Percentiles rank a stretch among this genome's conserved stretches.
These are phyloP conservation scores for Thermothelomyces thermophilus DNA, from an alignment of 2,329 filamentous ascomycete species.

Conservation along the genomic window DNA sequence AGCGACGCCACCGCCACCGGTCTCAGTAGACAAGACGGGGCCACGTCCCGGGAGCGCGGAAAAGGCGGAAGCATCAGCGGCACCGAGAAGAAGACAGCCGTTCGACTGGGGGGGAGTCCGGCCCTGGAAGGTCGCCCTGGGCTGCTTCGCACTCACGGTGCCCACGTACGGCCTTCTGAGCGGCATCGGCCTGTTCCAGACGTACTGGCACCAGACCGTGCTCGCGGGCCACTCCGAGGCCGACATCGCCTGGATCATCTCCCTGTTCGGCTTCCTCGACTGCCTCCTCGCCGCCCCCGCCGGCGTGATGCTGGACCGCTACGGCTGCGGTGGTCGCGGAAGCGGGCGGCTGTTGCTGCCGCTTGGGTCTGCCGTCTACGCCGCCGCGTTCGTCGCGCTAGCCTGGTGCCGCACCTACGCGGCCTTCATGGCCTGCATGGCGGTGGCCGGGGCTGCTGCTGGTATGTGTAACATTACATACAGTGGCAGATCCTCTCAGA, in stretches of 20 bases:
- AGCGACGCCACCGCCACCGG: neutral
- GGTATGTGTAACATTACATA: slow-evolving; percentile 15
- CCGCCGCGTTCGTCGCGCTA: slow-evolving; percentile 25
- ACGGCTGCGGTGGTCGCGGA: slow-evolving; percentile 7
- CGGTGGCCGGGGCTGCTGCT: slow-evolving; percentile 25
- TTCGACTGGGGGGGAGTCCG: neutral
- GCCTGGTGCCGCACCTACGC: slow-evolving; percentile 26
- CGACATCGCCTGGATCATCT: slow-evolving; percentile 28
- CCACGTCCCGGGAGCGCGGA: slow-evolving; percentile 13
- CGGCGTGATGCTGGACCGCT: slow-evolving; percentile 25
- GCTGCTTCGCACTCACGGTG: slow-evolving; percentile 24
- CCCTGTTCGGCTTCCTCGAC: slow-evolving; percentile 26
- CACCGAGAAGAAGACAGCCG: neutral
- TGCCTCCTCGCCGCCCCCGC: slow-evolving; percentile 23
- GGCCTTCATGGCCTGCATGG: slow-evolving; percentile 28
- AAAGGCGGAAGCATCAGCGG: neutral
- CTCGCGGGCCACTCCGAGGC: slow-evolving; percentile 17
- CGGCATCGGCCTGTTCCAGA: slow-evolving; percentile 27
- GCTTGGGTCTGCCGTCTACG: slow-evolving; percentile 22
- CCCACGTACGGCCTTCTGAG: slow-evolving; percentile 27
- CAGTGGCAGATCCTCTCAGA: too few species aligned
- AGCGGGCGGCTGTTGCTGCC: slow-evolving; percentile 15
- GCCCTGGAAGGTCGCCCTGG: slow-evolving; percentile 22
- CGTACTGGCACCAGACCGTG: slow-evolving; percentile 26
- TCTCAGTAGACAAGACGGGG: too few species aligned